Base-by-base conservation (phyloP, 257 asterid species). In the Schizonepeta tenuifolia region DNA sequence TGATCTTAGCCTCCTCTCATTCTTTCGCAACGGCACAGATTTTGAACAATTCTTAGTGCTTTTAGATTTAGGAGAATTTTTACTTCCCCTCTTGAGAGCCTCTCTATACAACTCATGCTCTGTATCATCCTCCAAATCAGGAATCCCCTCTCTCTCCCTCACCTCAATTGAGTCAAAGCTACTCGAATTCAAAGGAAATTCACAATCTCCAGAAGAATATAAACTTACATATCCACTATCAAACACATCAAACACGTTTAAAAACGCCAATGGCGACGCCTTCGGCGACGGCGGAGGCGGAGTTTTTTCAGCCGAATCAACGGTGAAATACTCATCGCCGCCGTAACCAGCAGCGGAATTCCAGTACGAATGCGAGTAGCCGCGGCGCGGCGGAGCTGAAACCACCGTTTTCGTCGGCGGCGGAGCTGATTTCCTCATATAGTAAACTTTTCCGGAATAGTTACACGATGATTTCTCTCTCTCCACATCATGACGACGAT, bases 231-330 rank as follows among this genome's bases (percentile, higher is more conserved):
- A 83, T 40, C 81, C 87, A 65, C 49, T 77, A 17, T 84, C 92
- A 62, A 60, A 71, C 53, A 47, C 89, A 69, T 87, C 89, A 74
- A 92, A 95, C 28, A 87, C 92, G 21, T 13, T 57, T 2, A 68
- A 47, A 87, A 90, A 82, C 84, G 96, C 99, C 96, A 57, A 89
- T 10, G 80, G 67, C 4, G 97, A 81, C 3, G 78, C 88, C 79
- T 84, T 84, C 0, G 99, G 96, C 0, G 97, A 83, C 0, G 98
- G 99, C n/a, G 98, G 99, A 7, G 96, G 95, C 0, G 99, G 99
- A 22, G 93, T 79, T 73, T 81, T 91, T 71, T 75, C 81, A 0
- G 69, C 82, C 6, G 78, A 65, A 61, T 70, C 75, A 57, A 18
- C 36, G 2, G 80, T 18, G 51, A 60, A 47, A 73, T 78, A 79